Evolutionary conservation across 75 land plant species (phyloP).

Genomic region (Azolla pinnata): DNA sequence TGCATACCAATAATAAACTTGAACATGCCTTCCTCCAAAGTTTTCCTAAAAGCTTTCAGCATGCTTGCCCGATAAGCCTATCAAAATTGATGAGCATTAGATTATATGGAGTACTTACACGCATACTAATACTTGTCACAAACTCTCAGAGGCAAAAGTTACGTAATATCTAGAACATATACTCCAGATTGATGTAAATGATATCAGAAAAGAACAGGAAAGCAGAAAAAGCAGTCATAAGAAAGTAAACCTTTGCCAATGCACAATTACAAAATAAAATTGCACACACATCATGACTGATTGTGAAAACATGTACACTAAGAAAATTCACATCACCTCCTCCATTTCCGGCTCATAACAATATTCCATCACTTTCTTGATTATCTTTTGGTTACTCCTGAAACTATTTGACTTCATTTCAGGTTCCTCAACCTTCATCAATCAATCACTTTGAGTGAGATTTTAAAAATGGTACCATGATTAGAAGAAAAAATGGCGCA

Average conservation of each 20-base stretch:
- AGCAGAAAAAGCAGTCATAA: not conserved
- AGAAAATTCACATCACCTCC: conserved; percentile 60
- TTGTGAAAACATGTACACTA: not conserved
- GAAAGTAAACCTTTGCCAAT: not conserved
- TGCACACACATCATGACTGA: not conserved
- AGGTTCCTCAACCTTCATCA: conserved; percentile 39
- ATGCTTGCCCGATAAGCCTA: conserved; percentile 83
- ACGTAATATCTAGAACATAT: too few species aligned
- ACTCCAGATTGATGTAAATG: not conserved
- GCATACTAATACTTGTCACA: too few species aligned
- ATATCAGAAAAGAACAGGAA: not conserved
- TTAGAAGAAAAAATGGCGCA: conserved; percentile 3
- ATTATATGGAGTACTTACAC: not conserved
- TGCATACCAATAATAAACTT: conserved; percentile 73
- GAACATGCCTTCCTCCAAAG: conserved; percentile 72
- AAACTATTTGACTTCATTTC: conserved; percentile 34
- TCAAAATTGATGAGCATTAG: not conserved
- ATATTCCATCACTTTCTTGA: conserved; percentile 73
- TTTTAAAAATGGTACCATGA: not conserved
- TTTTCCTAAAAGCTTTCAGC: conserved; percentile 83
- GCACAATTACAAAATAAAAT: not conserved
- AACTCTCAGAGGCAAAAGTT: too few species aligned
- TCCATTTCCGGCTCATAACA: conserved; percentile 92
- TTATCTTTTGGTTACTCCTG: conserved; percentile 37
- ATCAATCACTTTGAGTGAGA: not conserved